Conservation (phyloP, 2,329 filamentous ascomycete genomes). For the Hypomyces perniciosus region DNA sequence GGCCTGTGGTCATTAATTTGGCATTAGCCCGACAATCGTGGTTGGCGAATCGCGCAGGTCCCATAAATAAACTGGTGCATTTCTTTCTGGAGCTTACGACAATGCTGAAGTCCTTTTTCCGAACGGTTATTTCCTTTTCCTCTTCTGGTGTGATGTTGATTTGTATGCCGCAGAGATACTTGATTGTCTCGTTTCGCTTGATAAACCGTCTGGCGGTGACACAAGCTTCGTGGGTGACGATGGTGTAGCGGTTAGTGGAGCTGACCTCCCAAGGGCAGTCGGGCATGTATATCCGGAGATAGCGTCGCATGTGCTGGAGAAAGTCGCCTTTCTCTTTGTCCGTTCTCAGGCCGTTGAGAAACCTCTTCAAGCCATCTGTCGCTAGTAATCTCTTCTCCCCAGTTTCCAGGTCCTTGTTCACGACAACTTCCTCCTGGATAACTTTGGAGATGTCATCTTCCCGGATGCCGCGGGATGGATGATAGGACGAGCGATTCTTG, state of each 20-base stretch:
- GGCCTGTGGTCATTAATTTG: conserved; percentile 73
- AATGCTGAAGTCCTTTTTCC: conserved; percentile 92
- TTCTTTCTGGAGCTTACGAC: conserved; percentile 92
- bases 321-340: conserved; percentile 84
- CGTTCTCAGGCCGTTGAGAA: conserved; percentile 60
- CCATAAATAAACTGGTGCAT: conserved; percentile 84
- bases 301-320: conserved; percentile 75
- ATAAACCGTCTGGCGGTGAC: conserved; percentile 77
- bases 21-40: conserved; percentile 96
- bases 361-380: conserved; percentile 68
- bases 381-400: conserved; percentile 69
- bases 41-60: conserved; percentile 92
- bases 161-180: conserved; percentile 85
- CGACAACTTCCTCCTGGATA: conserved; percentile 60
- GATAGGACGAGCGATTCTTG: conserved; percentile 86
- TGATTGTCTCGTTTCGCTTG: conserved; percentile 76
- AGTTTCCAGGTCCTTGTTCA: conserved; percentile 63
- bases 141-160: conserved; percentile 90
- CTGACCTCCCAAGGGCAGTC: conserved; percentile 91
- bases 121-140: conserved; percentile 71
- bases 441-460: conserved; percentile 57
- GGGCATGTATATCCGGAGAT: conserved; percentile 85
- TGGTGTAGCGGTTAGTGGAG: conserved; percentile 91
- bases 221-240: conserved; percentile 81
- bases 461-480: conserved; percentile 71